Evolutionary conservation across 176 grass and related monocot genomes (phyloP).

Genomic region (Cymbopogon citratus): DNA sequence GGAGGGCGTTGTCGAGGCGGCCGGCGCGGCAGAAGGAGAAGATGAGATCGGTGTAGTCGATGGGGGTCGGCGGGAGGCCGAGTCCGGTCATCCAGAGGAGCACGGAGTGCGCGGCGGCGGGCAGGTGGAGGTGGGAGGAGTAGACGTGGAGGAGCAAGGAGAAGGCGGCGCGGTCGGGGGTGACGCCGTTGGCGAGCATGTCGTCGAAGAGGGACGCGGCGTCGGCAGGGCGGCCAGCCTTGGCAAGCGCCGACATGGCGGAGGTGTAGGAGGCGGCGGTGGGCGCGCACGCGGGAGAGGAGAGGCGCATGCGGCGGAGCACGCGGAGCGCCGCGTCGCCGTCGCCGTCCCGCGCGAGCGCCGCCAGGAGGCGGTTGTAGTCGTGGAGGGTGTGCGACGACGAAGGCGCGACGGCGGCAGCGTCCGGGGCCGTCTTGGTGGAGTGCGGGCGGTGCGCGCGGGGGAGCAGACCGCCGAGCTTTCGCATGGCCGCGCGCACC

Average conservation of each 20-base stretch:
- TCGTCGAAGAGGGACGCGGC: slow-evolving; percentile 76
- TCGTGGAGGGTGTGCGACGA: slow-evolving; percentile 38
- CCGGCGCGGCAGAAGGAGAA: slow-evolving; percentile 45
- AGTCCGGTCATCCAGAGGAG: slow-evolving; percentile 63
- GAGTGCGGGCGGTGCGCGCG: slow-evolving; percentile 11
- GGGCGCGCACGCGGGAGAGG: slow-evolving; percentile 35
- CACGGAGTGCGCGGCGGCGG: slow-evolving; percentile 52
- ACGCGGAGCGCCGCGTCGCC: slow-evolving; percentile 51
- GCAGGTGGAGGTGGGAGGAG: slow-evolving; percentile 64
- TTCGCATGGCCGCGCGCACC: slow-evolving; percentile 32
- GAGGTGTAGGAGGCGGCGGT: slow-evolving; percentile 58
- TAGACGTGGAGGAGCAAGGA: slow-evolving; percentile 78
- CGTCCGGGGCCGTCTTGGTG: not conserved
- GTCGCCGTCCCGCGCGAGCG: slow-evolving; percentile 47
- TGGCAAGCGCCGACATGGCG: slow-evolving; percentile 61
- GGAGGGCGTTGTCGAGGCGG: slow-evolving; percentile 51
- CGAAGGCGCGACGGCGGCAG: slow-evolving; percentile 13
- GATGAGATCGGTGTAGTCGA: slow-evolving; percentile 68
- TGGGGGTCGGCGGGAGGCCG: slow-evolving; percentile 42
- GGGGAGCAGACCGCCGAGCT: slow-evolving; percentile 22
- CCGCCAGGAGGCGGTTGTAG: slow-evolving; percentile 66
- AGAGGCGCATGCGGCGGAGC: slow-evolving; percentile 58
- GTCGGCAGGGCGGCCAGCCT: slow-evolving; percentile 41
- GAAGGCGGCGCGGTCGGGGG: slow-evolving; percentile 41
- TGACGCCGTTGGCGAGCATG: slow-evolving; percentile 66